Conservation (phyloP, 78 protist genomes). For the Andalucia godoyi region DNA sequence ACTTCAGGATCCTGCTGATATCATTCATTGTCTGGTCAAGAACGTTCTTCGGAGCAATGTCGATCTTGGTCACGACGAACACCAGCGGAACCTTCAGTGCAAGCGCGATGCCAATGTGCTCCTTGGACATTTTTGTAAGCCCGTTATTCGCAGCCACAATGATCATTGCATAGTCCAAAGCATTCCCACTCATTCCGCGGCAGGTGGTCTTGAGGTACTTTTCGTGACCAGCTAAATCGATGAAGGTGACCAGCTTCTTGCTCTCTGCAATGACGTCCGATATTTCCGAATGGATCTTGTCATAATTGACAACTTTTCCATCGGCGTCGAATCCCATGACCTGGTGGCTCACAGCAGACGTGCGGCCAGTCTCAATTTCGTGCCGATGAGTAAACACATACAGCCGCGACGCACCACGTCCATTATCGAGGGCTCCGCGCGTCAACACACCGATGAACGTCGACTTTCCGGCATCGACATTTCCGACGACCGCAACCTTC, state of each 20-base stretch:
- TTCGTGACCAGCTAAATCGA: slow-evolving; percentile 86
- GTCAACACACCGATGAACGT: slow-evolving; percentile 78
- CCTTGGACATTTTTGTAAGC: slow-evolving; percentile 69
- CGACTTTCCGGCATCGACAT: slow-evolving; percentile 69
- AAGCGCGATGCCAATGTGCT: slow-evolving; percentile 74
- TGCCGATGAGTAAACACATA: slow-evolving; percentile 74
- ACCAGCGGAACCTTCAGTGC: slow-evolving; percentile 73
- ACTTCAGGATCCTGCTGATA: slow-evolving; percentile 15
- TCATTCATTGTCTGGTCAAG: slow-evolving; percentile 33
- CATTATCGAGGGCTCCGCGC: slow-evolving; percentile 72
- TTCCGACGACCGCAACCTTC: slow-evolving; percentile 64
- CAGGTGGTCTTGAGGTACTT: slow-evolving; percentile 84
- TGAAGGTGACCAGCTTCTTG: slow-evolving; percentile 27
- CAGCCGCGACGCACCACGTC: slow-evolving; percentile 79
- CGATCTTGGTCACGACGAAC: slow-evolving; percentile 79
- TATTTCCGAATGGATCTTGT: not conserved
- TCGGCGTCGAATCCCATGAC: slow-evolving; percentile 63
- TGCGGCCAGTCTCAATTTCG: slow-evolving; percentile 76
- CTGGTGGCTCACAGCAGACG: slow-evolving; percentile 59
- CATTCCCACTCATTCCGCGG: slow-evolving; percentile 75
- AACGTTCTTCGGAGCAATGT: slow-evolving; percentile 71
- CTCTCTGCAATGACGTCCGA: slow-evolving; percentile 4
- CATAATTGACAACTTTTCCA: slow-evolving; percentile 53
- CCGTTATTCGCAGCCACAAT: slow-evolving; percentile 69
- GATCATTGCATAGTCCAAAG: slow-evolving; percentile 64